Base-by-base conservation (phyloP, 1,284 basidiomycete species). In the Phellinidium pouzarii region DNA sequence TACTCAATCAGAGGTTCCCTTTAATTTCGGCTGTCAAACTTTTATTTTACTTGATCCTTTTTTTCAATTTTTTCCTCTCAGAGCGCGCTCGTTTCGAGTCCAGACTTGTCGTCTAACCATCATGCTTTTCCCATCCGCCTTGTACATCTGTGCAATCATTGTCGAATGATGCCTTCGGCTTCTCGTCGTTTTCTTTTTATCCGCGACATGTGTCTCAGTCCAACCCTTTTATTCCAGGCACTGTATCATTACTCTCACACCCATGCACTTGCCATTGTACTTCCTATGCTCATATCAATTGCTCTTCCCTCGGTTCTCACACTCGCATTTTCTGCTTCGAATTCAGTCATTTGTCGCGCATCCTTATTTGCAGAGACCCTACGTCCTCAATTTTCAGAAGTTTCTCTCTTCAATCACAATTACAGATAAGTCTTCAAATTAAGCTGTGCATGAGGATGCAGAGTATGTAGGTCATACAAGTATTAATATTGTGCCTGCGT, bases 381-480 rank as follows among this genome's bases (percentile, higher is more conserved):
- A n/a, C n/a, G n/a, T n/a, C n/a, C n/a, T n/a, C n/a, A n/a, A n/a
- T n/a, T n/a, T n/a, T n/a, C n/a, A n/a, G n/a, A n/a, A n/a, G n/a
- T n/a, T n/a, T n/a, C n/a, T n/a, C n/a, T n/a, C n/a, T n/a, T n/a
- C n/a, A n/a, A n/a, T n/a, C n/a, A n/a, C n/a, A n/a, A n/a, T n/a
- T n/a, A n/a, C n/a, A n/a, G n/a, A n/a, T n/a, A n/a, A n/a, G n/a
- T n/a, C n/a, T n/a, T n/a, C n/a, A n/a, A n/a, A n/a, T n/a, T n/a
- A n/a, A n/a, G n/a, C n/a, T n/a, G n/a, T n/a, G n/a, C n/a, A n/a
- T n/a, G n/a, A n/a, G n/a, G 38, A 48, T 44, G 45, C 51, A 48
- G 23, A 56, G 55, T 56, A 56, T 46, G 31, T 53, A 53, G 59
- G 58, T 58, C 56, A 55, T 62, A 66, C 62, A 63, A 23, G 36